These are phyloP conservation scores for Botrytis porri DNA, from an alignment of 2,329 filamentous ascomycete species.

Conservation along the genomic window DNA sequence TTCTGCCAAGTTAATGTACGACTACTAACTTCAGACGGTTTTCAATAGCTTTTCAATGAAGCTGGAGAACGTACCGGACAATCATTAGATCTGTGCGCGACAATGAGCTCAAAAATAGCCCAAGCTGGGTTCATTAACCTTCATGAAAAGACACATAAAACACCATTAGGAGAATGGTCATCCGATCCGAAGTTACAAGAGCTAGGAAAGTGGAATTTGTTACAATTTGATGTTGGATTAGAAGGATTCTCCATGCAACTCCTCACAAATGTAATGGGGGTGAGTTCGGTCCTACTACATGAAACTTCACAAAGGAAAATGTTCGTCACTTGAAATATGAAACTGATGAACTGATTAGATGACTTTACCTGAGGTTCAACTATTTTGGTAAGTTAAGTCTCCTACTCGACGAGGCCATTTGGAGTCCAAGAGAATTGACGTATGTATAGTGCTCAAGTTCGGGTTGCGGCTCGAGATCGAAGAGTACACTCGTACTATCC, in stretches of 20 bases:
- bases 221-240: constrained; percentile 31
- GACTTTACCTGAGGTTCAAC: constrained; percentile 28
- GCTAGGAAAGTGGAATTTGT: constrained; percentile 30
- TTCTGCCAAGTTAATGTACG: neutral
- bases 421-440: constrained; percentile 15
- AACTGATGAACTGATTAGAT: constrained; percentile 27
- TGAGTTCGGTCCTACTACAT: constrained; percentile 25
- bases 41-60: constrained; percentile 40
- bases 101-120: constrained; percentile 29
- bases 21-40: constrained; percentile 7
- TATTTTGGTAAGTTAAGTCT: constrained; percentile 28
- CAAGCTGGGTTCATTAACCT: constrained; percentile 38
- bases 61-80: constrained; percentile 43
- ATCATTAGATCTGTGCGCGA: constrained; percentile 37
- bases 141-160: constrained; percentile 31
- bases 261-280: constrained; percentile 30
- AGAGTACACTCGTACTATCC: constrained; percentile 30
- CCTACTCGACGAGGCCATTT: too few species aligned
- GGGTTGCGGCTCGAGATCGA: constrained; percentile 24
- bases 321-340: constrained; percentile 6
- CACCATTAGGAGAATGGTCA: constrained; percentile 39
- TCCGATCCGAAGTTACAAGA: constrained; percentile 35
- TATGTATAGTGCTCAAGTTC: constrained; percentile 26
- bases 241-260: constrained; percentile 32
- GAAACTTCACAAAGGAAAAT: neutral